Evolutionary conservation across 768 basidiomycete genomes (phyloP).

Genomic region (Tricholoma hemisulphureum): DNA sequence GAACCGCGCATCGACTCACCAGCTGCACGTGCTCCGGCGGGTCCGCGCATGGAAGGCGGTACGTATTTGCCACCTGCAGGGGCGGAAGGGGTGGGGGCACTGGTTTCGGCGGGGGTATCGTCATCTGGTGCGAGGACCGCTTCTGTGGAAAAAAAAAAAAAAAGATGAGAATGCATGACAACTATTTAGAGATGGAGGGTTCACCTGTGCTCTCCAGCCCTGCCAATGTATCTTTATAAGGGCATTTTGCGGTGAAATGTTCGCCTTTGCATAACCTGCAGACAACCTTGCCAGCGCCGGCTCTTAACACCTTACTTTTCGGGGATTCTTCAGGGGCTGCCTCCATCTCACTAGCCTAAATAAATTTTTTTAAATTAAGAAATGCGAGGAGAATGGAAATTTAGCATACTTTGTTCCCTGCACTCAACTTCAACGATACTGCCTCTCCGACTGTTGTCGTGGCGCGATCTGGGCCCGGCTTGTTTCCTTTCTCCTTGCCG

Average conservation of each 20-base stretch:
- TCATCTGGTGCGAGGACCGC: conserved; percentile 39
- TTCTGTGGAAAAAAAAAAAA: conserved; percentile 18
- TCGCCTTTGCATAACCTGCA: conserved; percentile 96
- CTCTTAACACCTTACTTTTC: conserved; percentile 65
- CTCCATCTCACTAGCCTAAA: conserved; percentile 64
- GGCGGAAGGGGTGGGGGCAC: conserved; percentile 35
- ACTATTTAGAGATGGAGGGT: conserved; percentile 15
- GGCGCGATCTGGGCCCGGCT: conserved; percentile 85
- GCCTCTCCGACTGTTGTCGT: conserved; percentile 87
- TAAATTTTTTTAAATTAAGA: neutral
- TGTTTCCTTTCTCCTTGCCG: conserved; percentile 84
- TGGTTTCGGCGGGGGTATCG: conserved; percentile 30
- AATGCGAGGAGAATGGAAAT: neutral
- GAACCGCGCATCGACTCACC: conserved; percentile 77
- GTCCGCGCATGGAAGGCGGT: conserved; percentile 84
- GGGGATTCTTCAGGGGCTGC: conserved; percentile 60
- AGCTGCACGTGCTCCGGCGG: conserved; percentile 56
- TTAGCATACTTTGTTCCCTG: conserved; percentile 56
- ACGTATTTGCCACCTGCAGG: conserved; percentile 81
- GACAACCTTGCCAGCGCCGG: conserved; percentile 82
- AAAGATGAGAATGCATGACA: neutral
- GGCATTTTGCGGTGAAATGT: conserved; percentile 98
- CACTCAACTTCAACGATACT: conserved; percentile 45
- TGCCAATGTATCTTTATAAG: conserved; percentile 91
- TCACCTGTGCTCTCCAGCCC: conserved; percentile 65